Conservation (phyloP, 2,329 filamentous ascomycete species). For the Hymenoscyphus occultus region DNA sequence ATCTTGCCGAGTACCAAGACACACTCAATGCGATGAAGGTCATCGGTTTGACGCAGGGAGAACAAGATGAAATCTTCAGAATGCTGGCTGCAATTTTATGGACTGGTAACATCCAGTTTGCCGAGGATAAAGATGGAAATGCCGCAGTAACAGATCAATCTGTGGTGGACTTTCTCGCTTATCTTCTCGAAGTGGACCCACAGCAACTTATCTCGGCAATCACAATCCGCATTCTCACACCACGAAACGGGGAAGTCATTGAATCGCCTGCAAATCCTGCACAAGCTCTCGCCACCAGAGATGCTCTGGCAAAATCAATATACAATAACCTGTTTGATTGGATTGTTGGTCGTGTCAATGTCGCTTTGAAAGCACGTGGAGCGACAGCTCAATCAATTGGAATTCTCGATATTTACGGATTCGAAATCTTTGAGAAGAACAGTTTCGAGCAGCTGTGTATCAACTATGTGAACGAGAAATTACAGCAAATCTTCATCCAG, state of each 20-base stretch:
- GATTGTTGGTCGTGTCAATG: conserved; percentile 92
- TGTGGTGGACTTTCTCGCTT: conserved; percentile 91
- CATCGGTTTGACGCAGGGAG: conserved; percentile 81
- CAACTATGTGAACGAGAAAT: conserved; percentile 99
- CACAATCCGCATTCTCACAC: conserved; percentile 80
- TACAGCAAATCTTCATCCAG: conserved; percentile 99
- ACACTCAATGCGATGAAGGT: conserved; percentile 92
- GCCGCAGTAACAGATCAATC: conserved; percentile 84
- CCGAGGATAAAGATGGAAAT: conserved; percentile 85
- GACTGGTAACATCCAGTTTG: conserved; percentile 91
- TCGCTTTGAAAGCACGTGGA: conserved; percentile 76
- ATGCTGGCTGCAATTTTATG: conserved; percentile 90
- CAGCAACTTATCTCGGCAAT: conserved; percentile 80
- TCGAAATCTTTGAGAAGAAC: conserved; percentile 99
- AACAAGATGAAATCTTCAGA: conserved; percentile 95
- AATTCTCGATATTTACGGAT: conserved; percentile 98
- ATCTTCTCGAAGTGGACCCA: conserved; percentile 83
- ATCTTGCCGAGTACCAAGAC: conserved; percentile 82
- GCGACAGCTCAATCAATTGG: conserved; percentile 81
- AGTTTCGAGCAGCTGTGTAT: conserved; percentile 99
- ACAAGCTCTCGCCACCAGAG: conserved; percentile 81
- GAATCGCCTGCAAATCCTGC: conserved; percentile 79
- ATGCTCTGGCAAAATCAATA: conserved; percentile 91
- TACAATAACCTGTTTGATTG: conserved; percentile 98
- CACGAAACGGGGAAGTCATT: conserved; percentile 63